A percentile compares a stretch with the other conserved stretches of the same genome.
These are phyloP conservation scores for Dovyalis caffra DNA, from an alignment of 345 rosid species.

Conservation along the genomic window DNA sequence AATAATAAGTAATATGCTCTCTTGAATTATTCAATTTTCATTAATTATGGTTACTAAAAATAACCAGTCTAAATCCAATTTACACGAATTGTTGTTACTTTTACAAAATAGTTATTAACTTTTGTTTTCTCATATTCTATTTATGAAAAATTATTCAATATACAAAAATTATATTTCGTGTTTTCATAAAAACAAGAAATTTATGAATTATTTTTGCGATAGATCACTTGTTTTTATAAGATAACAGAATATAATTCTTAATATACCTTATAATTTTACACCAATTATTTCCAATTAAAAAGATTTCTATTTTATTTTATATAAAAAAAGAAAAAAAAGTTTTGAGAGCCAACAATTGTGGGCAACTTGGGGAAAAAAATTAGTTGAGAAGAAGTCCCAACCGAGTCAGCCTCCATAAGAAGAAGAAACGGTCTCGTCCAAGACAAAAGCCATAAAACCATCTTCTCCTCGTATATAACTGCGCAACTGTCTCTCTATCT, in stretches of 20 bases:
- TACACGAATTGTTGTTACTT: neutral
- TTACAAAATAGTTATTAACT: neutral
- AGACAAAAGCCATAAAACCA: conserved; percentile 3
- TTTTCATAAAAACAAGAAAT: too few species aligned
- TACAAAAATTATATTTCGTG: too few species aligned
- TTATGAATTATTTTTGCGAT: too few species aligned
- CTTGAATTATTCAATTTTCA: neutral
- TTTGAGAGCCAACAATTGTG: neutral
- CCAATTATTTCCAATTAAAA: neutral
- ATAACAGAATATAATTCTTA: too few species aligned
- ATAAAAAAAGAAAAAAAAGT: too few species aligned
- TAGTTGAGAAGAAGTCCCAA: too few species aligned
- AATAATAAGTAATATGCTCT: neutral
- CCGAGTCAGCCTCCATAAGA: conserved; percentile 3
- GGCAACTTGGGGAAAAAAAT: neutral
- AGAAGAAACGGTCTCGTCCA: conserved; percentile 21
- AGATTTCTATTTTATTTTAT: neutral
- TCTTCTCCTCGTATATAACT: conserved; percentile 15
- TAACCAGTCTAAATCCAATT: neutral
- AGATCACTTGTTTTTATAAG: too few species aligned
- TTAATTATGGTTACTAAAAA: neutral
- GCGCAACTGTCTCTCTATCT: neutral
- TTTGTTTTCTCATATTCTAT: too few species aligned
- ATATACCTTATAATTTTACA: neutral
- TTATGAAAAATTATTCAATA: too few species aligned